Evolutionary conservation across 257 asterid genomes (phyloP), one percentile per base, ranked within the genome.

Genomic region (Solanum arcanum): DNA sequence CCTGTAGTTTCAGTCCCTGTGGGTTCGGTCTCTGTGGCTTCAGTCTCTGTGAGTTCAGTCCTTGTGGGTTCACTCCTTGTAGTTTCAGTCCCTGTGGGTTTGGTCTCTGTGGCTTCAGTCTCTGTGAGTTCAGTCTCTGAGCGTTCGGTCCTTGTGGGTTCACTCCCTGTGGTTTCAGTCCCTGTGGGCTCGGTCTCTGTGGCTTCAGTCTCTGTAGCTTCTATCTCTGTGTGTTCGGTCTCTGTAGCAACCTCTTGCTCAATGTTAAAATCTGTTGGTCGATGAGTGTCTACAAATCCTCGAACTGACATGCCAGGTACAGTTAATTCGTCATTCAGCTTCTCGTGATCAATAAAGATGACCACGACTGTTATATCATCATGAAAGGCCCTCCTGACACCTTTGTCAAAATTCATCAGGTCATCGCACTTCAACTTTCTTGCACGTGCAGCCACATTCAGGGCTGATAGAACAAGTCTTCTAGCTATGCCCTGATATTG

Each of bases 331-430:
- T n/a, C 89, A 12, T 89, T 91, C 88, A 88, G 78, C 92, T 89
- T 82, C 69, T 91, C 91, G 3, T 89, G 92, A 91, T 96, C 98
- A 56, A 95, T 69, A 87, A 91, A 96, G 89, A 92, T 14, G 89
- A 96, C 98, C 12, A 92, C 91, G 47, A 94, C 96, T 2, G 97
- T 88, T 33, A 96, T 95, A 87, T 96, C 99, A 88, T 96, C 99
- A 80, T 94, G 98, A 64, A 86, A 83, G 23, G 12, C 86, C 87
- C 99, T 91, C 91, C 98, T 90, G 11, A 27, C 29, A 73, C 98
- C 95, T 69, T 33, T 89, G 25, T 91, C 92, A 12, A 85, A 82
- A 75, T 90, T 91, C 94, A 89, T 93, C 15, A 96, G 83, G 42
- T 87, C 93, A 70, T 66, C 90, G 83, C 92, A 94, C 14, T 90